These are phyloP conservation scores for Symbiotaphrina buchneri DNA, from an alignment of 495 filamentous ascomycete species.

Conservation along the genomic window DNA sequence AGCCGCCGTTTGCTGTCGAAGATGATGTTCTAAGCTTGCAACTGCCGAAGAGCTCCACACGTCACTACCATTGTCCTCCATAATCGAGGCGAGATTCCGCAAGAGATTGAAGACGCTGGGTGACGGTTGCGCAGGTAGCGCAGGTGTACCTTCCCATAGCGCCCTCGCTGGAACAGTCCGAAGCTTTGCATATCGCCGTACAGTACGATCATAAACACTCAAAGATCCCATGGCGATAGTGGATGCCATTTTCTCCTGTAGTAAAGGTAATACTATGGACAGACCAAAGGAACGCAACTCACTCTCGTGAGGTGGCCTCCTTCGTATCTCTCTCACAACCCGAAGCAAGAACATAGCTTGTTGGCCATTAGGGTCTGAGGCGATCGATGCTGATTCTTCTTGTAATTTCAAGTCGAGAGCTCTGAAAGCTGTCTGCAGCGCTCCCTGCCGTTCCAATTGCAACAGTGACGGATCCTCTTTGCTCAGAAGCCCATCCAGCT, in stretches of 20 bases:
- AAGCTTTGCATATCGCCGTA: constrained; percentile 8
- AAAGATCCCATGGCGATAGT: constrained; percentile 9
- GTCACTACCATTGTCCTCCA: constrained; percentile 51
- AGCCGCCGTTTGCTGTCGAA: constrained; percentile 20
- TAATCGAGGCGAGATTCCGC: constrained; percentile 33
- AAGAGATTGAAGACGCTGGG: constrained; percentile 55
- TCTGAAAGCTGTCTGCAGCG: constrained; percentile 32
- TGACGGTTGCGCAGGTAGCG: constrained; percentile 63
- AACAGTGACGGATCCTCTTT: constrained; percentile 49
- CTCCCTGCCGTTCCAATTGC: constrained; percentile 30
- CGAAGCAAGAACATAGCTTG: constrained; percentile 55
- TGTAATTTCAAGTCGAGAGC: constrained; percentile 25
- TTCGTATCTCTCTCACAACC: constrained; percentile 49
- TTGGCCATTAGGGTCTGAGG: constrained; percentile 13
- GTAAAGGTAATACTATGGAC: constrained; percentile 10
- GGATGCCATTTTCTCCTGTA: constrained; percentile 12
- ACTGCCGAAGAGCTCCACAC: constrained; percentile 65
- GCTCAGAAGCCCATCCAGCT: constrained; percentile 40
- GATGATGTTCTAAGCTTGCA: constrained; percentile 28
- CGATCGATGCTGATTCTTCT: constrained; percentile 15
- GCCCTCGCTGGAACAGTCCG: constrained; percentile 23
- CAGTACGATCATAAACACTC: too few relatives aligned
- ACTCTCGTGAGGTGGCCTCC: constrained; percentile 29
- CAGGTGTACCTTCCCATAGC: constrained; percentile 61
- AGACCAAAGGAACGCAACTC: constrained; percentile 14